A percentile compares a stretch with the other conserved stretches of the same genome.
Evolutionary conservation across 768 basidiomycete species (phyloP).

Genomic region (Sporobolomyces roseus): DNA sequence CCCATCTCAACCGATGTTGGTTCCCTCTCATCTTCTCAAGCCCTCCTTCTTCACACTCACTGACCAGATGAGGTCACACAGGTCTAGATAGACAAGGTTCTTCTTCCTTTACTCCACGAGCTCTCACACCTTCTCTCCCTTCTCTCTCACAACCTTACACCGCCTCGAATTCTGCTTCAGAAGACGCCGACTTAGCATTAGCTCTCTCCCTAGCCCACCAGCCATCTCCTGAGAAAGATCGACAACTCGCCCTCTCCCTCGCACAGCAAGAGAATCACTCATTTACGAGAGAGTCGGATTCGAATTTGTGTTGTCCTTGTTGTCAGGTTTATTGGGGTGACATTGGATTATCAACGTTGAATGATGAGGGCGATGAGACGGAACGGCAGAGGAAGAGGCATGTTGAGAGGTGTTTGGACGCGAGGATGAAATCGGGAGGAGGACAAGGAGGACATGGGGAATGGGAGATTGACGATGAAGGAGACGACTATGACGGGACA

Average conservation of each 20-base stretch:
- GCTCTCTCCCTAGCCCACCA: constrained; percentile 11
- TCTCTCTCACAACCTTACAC: no score
- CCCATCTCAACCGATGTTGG: constrained; percentile 32
- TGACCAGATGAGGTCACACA: not conserved
- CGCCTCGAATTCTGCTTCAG: not conserved
- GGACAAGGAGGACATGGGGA: not conserved
- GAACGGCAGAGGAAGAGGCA: constrained; percentile 6
- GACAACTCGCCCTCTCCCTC: constrained; percentile 4
- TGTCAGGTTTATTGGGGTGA: constrained; percentile 18
- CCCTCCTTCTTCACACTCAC: not conserved
- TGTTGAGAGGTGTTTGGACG: constrained; percentile 10
- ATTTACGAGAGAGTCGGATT: not conserved
- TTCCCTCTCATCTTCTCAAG: not conserved
- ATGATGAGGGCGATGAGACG: not conserved
- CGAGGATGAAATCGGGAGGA: not conserved
- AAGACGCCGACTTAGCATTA: not conserved
- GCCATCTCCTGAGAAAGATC: no score
- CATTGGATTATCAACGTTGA: not conserved
- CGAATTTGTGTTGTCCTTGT: constrained; percentile 9
- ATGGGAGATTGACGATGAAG: not conserved
- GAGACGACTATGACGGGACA: not conserved
- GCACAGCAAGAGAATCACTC: not conserved
- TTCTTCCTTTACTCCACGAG: not conserved
- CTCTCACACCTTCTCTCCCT: not conserved
- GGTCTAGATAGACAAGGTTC: constrained; percentile 22